These are phyloP conservation scores for Amanita rimosa DNA, from an alignment of 768 basidiomycete species.

Conservation along the genomic window DNA sequence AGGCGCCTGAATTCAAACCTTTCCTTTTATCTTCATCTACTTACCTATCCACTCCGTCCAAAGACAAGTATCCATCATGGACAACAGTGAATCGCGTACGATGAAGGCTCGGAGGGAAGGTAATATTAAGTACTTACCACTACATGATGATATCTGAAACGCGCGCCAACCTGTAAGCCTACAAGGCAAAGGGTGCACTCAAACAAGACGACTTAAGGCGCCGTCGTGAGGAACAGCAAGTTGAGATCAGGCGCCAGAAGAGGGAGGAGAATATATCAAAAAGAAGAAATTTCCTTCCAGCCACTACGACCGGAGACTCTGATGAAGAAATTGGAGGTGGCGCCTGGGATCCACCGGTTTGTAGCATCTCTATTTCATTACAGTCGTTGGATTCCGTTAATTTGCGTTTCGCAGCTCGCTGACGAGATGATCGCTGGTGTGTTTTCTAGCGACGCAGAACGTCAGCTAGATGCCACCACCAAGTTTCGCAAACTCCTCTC, in stretches of 20 bases:
- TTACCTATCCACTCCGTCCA: not conserved
- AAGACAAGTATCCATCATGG: conserved; percentile 21
- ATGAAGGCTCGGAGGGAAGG: conserved; percentile 69
- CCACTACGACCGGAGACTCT: conserved; percentile 59
- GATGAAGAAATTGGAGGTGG: conserved; percentile 77
- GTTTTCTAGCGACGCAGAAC: conserved; percentile 84
- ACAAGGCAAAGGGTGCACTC: conserved; percentile 84
- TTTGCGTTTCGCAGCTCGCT: conserved; percentile 41
- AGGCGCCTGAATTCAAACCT: not conserved
- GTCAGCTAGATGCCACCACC: conserved; percentile 93
- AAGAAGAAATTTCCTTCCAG: conserved; percentile 83
- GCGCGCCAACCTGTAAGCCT: conserved; percentile 43
- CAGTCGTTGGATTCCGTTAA: conserved; percentile 8
- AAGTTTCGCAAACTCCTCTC: conserved; percentile 98
- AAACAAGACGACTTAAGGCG: conserved; percentile 92
- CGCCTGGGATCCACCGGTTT: conserved; percentile 72
- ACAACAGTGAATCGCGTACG: conserved; percentile 48
- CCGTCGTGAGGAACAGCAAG: conserved; percentile 96
- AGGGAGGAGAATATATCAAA: conserved; percentile 98
- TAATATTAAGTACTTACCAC: conserved; percentile 21
- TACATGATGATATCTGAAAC: conserved; percentile 23
- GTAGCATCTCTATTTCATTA: conserved; percentile 15
- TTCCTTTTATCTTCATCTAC: not conserved
- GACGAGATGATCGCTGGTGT: conserved; percentile 92
- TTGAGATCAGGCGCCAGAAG: conserved; percentile 97